Percentiles rank a stretch among this genome's conserved stretches.
Evolutionary conservation across 805 yeast genomes (phyloP).

Genomic region (Candida suzukii): DNA sequence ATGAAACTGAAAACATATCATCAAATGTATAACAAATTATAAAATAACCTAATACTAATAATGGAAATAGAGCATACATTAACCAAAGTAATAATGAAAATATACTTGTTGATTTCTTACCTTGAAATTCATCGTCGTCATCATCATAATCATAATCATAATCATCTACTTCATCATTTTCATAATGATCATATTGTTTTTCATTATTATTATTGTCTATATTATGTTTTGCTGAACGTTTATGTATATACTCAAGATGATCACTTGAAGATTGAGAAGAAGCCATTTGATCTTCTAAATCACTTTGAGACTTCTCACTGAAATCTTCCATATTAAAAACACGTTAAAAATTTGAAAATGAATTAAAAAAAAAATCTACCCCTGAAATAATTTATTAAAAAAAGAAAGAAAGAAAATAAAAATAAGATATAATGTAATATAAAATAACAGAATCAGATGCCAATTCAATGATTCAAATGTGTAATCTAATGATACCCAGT

Average conservation of each 20-base stretch:
- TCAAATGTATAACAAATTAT: conserved; percentile 5
- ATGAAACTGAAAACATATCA: background rate
- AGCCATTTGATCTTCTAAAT: background rate
- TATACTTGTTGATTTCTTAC: background rate
- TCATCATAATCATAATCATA: conserved; percentile 6
- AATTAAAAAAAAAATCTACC: too few relatives aligned
- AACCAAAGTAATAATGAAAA: conserved; percentile 8
- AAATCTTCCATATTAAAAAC: background rate
- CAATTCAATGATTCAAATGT: too few relatives aligned
- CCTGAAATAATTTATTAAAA: too few relatives aligned
- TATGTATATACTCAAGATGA: background rate
- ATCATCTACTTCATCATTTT: conserved; percentile 4
- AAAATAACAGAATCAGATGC: too few relatives aligned
- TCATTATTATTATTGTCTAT: background rate
- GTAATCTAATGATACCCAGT: too few relatives aligned
- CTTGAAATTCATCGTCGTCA: conserved; percentile 2
- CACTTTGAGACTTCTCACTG: background rate
- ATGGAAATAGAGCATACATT: conserved; percentile 14
- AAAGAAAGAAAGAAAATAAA: too few relatives aligned
- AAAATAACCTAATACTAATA: conserved; percentile 8
- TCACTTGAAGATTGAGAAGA: background rate
- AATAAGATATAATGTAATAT: too few relatives aligned
- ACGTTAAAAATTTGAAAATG: too few relatives aligned
- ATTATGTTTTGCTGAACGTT: too few relatives aligned
- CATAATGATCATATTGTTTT: background rate